These are phyloP conservation scores for Helotiales sp. DNA, from an alignment of 2,329 filamentous ascomycete species.

Conservation along the genomic window DNA sequence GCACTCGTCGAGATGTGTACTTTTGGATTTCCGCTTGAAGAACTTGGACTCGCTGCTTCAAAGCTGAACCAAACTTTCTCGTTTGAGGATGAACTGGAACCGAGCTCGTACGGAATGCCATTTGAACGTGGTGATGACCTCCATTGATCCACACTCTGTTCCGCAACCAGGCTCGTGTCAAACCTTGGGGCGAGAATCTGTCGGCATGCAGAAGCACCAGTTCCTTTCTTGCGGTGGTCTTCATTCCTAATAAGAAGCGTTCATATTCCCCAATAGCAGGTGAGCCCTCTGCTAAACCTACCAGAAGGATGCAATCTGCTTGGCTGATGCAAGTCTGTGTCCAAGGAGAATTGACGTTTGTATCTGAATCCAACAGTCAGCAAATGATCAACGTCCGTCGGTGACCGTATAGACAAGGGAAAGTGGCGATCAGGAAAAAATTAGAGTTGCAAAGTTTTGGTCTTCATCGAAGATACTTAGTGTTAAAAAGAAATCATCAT, in stretches of 20 bases:
- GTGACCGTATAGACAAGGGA: not conserved
- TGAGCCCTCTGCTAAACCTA: conserved; percentile 87
- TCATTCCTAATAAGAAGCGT: conserved; percentile 92
- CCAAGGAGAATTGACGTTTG: conserved; percentile 95
- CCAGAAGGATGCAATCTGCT: conserved; percentile 91
- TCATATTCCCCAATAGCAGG: conserved; percentile 95
- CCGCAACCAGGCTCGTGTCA: conserved; percentile 85
- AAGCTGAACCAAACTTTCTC: conserved; percentile 77
- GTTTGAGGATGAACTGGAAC: conserved; percentile 75
- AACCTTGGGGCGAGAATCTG: conserved; percentile 78
- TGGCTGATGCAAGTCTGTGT: conserved; percentile 97
- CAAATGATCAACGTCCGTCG: not conserved
- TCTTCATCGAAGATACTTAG: conserved; percentile 29
- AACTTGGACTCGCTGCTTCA: conserved; percentile 93
- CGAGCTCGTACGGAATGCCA: conserved; percentile 77
- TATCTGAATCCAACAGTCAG: conserved; percentile 56
- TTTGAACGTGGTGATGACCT: conserved; percentile 95
- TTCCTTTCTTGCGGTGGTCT: conserved; percentile 92
- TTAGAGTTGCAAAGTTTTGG: conserved; percentile 50
- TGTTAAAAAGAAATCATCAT: conserved; percentile 31
- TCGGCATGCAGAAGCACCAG: conserved; percentile 88
- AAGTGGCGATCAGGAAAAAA: conserved; percentile 60
- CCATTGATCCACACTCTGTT: conserved; percentile 98
- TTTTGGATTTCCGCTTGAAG: conserved; percentile 97
- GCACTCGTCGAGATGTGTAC: conserved; percentile 91